A percentile compares a stretch with the other conserved stretches of the same genome.
These are phyloP conservation scores for Pseudohalonectria lignicola DNA, from an alignment of 2,329 filamentous ascomycete genomes.

Conservation along the genomic window DNA sequence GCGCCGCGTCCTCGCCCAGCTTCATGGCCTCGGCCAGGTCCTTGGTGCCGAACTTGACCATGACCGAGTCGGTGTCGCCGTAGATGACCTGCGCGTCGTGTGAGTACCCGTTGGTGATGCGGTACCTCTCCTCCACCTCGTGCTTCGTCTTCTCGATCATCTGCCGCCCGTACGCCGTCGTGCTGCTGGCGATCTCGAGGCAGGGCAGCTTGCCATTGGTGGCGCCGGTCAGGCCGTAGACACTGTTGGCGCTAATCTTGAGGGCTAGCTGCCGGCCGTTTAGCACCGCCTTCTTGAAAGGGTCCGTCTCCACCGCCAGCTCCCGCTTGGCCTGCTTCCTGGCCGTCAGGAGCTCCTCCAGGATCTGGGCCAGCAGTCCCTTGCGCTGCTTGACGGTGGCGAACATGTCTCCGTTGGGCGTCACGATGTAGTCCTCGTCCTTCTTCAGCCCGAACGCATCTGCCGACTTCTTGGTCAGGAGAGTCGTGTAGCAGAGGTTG, in stretches of 20 bases:
- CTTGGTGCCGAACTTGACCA: slow-evolving; percentile 94
- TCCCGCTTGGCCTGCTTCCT: slow-evolving; percentile 93
- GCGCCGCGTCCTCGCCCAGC: slow-evolving; percentile 83
- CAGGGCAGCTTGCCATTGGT: slow-evolving; percentile 94
- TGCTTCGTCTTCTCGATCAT: slow-evolving; percentile 98
- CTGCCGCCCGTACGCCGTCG: slow-evolving; percentile 90
- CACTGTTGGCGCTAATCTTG: slow-evolving; percentile 95
- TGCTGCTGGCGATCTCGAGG: slow-evolving; percentile 89
- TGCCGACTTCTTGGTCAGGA: slow-evolving; percentile 68
- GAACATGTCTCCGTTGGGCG: slow-evolving; percentile 89
- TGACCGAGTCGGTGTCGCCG: slow-evolving; percentile 97
- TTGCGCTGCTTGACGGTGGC: slow-evolving; percentile 82
- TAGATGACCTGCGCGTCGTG: slow-evolving; percentile 97
- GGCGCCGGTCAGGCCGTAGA: slow-evolving; percentile 93
- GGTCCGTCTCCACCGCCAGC: slow-evolving; percentile 76
- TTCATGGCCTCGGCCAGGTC: slow-evolving; percentile 87
- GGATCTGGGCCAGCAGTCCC: slow-evolving; percentile 84
- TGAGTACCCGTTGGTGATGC: slow-evolving; percentile 84
- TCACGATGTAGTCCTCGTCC: slow-evolving; percentile 93
- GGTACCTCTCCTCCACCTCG: slow-evolving; percentile 87
- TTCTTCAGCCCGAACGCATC: slow-evolving; percentile 70
- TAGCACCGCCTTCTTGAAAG: slow-evolving; percentile 94
- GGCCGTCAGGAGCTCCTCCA: slow-evolving; percentile 83
- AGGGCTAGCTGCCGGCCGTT: slow-evolving; percentile 94
- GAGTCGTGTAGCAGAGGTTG: slow-evolving; percentile 94